phyloP scores from a whole-genome alignment of 225 moss, liverwort and hornwort genomes.

The Physcomitrium patens region DNA sequence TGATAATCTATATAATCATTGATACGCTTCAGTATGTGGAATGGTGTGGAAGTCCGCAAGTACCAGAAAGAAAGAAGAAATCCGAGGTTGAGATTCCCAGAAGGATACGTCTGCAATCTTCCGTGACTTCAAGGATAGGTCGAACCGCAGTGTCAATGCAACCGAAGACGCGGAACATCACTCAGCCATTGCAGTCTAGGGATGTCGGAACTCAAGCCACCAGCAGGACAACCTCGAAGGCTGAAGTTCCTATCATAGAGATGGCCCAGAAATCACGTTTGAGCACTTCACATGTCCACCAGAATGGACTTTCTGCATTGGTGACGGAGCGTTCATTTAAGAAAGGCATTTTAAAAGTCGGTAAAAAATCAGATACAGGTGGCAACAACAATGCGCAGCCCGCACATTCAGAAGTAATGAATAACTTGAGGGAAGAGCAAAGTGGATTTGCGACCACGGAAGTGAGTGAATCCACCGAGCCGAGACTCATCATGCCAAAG shows the following conservation, averaged over 20 bases:
- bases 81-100: conserved; percentile 25
- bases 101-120: conserved; percentile 11
- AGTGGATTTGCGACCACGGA: conserved; percentile 30
- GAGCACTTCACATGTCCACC: conserved; percentile 18
- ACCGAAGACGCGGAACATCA: conserved; percentile 25
- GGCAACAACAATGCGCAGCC: conserved; percentile 2
- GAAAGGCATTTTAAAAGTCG: neutral
- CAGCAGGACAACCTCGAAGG: conserved; percentile 13
- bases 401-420: conserved; percentile 11
- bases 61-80: conserved; percentile 40
- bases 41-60: conserved; percentile 50
- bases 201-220: conserved; percentile 7
- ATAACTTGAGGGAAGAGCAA: conserved; percentile 25
- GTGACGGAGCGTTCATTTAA: conserved; percentile 28
- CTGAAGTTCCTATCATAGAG: conserved; percentile 25
- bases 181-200: neutral
- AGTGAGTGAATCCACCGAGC: conserved; percentile 50
- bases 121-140: conserved; percentile 2
- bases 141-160: conserved; percentile 7
- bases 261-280: conserved; percentile 22
- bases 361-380: neutral
- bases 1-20: conserved; percentile 11
- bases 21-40: conserved; percentile 43
- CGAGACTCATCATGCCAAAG: conserved; percentile 55
- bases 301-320: conserved; percentile 40